Evolutionary conservation across 202 grass and related monocot species (phyloP).

Genomic region (Panicum hallii): DNA sequence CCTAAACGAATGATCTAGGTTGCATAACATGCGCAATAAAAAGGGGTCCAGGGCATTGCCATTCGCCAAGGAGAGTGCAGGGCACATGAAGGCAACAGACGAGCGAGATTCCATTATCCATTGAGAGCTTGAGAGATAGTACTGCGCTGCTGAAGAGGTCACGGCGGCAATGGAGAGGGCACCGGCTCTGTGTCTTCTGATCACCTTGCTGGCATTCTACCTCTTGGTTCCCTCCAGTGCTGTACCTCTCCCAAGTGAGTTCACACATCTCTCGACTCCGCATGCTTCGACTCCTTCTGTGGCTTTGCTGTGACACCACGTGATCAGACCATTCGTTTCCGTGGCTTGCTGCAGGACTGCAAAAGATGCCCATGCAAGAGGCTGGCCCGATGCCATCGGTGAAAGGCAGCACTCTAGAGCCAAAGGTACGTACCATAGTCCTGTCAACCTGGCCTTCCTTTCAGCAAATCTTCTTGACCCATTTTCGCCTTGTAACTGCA

Average conservation of each 20-base stretch:
- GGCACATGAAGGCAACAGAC: slow-evolving; percentile 40
- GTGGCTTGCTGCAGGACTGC: slow-evolving; percentile 45
- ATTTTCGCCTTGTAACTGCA: too few species aligned
- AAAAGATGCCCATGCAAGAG: slow-evolving; percentile 37
- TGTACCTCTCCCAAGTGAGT: slow-evolving; percentile 53
- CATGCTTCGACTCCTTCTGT: not conserved
- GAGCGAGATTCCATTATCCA: not conserved
- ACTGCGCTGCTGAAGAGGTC: not conserved
- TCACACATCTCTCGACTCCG: not conserved
- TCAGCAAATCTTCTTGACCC: not conserved
- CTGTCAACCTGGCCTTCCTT: not conserved
- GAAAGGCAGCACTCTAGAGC: slow-evolving; percentile 20
- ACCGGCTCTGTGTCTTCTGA: slow-evolving; percentile 27
- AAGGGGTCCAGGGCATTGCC: slow-evolving; percentile 28
- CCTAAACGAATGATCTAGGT: slow-evolving; percentile 55
- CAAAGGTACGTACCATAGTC: slow-evolving; percentile 31
- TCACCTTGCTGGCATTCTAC: slow-evolving; percentile 43
- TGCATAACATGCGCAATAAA: slow-evolving; percentile 46
- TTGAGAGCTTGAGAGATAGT: slow-evolving; percentile 3
- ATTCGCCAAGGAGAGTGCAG: slow-evolving; percentile 19
- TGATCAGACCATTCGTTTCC: not conserved
- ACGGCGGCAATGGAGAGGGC: slow-evolving; percentile 41
- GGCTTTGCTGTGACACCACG: not conserved
- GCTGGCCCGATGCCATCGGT: slow-evolving; percentile 32
- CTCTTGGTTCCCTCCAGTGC: slow-evolving; percentile 41